A percentile compares a stretch with the other conserved stretches of the same genome.
These are phyloP conservation scores for Sicyos edulis DNA, from an alignment of 306 rosid species.

Conservation along the genomic window DNA sequence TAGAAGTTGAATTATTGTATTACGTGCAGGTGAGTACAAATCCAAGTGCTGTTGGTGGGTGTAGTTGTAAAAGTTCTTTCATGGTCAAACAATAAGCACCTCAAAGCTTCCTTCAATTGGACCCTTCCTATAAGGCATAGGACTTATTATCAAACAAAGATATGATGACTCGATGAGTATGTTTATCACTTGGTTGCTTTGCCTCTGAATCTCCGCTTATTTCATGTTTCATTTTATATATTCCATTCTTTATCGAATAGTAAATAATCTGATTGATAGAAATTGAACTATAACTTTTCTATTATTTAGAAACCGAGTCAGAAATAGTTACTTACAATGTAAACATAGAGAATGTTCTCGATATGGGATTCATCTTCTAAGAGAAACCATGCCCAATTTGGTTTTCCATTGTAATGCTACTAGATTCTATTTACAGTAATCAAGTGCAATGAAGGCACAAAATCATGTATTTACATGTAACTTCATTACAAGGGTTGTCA, in stretches of 20 bases:
- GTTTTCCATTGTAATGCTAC: neutral
- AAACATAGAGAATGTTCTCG: conserved; percentile 1
- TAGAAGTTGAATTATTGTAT: conserved; percentile 25
- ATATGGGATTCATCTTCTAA: neutral
- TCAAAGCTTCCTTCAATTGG: conserved; percentile 8
- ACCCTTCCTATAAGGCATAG: conserved; percentile 10
- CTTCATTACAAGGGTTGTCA: neutral
- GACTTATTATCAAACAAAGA: neutral
- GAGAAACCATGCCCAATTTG: neutral
- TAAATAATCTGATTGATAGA: neutral
- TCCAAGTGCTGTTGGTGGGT: conserved; percentile 95
- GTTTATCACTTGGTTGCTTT: neutral
- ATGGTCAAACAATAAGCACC: conserved; percentile 65
- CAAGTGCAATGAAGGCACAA: too few relatives aligned
- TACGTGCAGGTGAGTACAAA: conserved; percentile 66
- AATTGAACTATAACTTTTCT: neutral
- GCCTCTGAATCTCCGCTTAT: too few relatives aligned
- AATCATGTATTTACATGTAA: too few relatives aligned
- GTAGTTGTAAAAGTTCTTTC: conserved; percentile 91
- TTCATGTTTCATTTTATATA: neutral
- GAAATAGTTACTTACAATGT: neutral
- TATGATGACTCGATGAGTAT: conserved; percentile 1
- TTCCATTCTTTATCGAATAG: neutral
- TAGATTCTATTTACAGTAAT: neutral
- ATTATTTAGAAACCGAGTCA: neutral